A percentile compares a stretch with the other conserved stretches of the same genome.
Evolutionary conservation across 768 basidiomycete species (phyloP).

Genomic region (Sporobolomyces pararoseus): DNA sequence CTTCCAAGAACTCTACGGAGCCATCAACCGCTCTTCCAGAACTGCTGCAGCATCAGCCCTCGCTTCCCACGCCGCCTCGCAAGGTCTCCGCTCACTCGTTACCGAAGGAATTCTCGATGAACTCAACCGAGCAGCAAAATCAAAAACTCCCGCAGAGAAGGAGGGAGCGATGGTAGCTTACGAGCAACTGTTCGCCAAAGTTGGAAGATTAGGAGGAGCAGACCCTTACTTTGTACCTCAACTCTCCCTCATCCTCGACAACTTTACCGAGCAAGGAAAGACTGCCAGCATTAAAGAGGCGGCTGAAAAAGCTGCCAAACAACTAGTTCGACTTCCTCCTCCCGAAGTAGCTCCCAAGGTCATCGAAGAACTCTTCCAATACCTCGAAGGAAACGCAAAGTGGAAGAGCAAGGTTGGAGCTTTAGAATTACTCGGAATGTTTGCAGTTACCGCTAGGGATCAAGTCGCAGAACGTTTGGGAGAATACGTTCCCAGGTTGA

Average conservation of each 20-base stretch:
- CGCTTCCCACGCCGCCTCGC: constrained; percentile 39
- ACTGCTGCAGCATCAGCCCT: constrained; percentile 39
- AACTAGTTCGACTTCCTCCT: constrained; percentile 76
- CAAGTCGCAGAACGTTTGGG: constrained; percentile 84
- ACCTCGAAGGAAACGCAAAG: constrained; percentile 63
- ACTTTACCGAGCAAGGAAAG: constrained; percentile 92
- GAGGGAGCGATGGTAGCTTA: constrained; percentile 80
- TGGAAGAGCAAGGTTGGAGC: constrained; percentile 94
- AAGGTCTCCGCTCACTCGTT: constrained; percentile 42
- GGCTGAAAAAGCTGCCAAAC: constrained; percentile 72
- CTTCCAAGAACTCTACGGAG: constrained; percentile 37
- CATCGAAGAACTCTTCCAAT: constrained; percentile 61
- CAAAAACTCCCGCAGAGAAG: constrained; percentile 81
- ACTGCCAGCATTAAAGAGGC: constrained; percentile 85
- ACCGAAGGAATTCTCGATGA: constrained; percentile 56
- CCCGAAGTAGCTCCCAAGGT: constrained; percentile 69
- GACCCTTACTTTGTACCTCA: constrained; percentile 73
- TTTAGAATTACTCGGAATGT: constrained; percentile 64
- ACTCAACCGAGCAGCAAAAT: constrained; percentile 67
- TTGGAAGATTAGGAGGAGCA: constrained; percentile 58
- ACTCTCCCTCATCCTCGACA: constrained; percentile 71
- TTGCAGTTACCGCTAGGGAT: constrained; percentile 39
- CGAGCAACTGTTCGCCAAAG: constrained; percentile 60
- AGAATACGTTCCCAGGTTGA: constrained; percentile 75
- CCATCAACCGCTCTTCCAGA: constrained; percentile 37